A percentile compares a stretch with the other conserved stretches of the same genome.
These are phyloP conservation scores for Pisolithus marmoratus DNA, from an alignment of 768 basidiomycete genomes.

Conservation along the genomic window DNA sequence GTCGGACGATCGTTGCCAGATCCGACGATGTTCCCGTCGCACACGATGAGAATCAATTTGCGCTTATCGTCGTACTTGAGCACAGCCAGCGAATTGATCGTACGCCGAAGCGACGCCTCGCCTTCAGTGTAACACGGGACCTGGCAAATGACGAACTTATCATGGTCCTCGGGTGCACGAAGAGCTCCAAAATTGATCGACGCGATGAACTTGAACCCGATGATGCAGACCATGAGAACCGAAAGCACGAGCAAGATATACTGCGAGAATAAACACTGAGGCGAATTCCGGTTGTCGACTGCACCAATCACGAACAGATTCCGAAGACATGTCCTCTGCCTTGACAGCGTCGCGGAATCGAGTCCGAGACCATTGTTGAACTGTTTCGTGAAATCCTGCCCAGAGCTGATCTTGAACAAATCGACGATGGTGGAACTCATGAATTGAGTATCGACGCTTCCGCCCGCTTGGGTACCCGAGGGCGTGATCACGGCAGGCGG, in stretches of 20 bases:
- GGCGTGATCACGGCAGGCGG: conserved; percentile 55
- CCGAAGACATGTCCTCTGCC: conserved; percentile 84
- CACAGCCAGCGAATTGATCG: conserved; percentile 91
- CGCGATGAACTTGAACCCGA: conserved; percentile 94
- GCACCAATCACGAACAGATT: conserved; percentile 91
- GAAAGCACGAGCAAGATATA: conserved; percentile 90
- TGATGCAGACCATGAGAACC: conserved; percentile 88
- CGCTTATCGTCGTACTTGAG: conserved; percentile 98
- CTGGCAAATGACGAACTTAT: conserved; percentile 97
- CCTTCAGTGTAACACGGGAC: conserved; percentile 99
- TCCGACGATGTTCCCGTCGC: conserved; percentile 98
- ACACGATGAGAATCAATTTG: conserved; percentile 87
- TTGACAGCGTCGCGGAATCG: conserved; percentile 49
- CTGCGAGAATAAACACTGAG: conserved; percentile 86
- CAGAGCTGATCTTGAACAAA: conserved; percentile 71
- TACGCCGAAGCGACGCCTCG: conserved; percentile 73
- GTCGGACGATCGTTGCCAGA: conserved; percentile 96
- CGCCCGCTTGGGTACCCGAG: conserved; percentile 38
- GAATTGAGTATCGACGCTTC: conserved; percentile 48
- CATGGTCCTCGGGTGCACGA: conserved; percentile 88
- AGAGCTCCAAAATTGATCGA: conserved; percentile 77
- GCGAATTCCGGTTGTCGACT: conserved; percentile 86
- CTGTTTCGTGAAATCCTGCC: conserved; percentile 75
- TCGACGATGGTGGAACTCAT: conserved; percentile 66
- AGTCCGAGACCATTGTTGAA: conserved; percentile 55